Percentiles rank a stretch among this genome's conserved stretches.
These are phyloP conservation scores for Lichtheimia ornata DNA, from an alignment of 371 early-diverging fungal species.

Conservation along the genomic window DNA sequence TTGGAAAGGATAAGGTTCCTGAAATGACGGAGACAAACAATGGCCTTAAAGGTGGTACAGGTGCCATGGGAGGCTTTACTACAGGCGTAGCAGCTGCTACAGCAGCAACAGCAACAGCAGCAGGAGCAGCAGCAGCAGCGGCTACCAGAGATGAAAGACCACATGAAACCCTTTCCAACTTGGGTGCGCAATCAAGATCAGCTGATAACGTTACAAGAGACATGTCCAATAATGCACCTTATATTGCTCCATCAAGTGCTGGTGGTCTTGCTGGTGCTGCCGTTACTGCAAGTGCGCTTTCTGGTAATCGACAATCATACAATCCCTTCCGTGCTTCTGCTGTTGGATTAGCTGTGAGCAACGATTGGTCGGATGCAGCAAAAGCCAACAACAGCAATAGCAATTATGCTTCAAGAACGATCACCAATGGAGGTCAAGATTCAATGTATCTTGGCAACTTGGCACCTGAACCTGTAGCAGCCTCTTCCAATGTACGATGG, in stretches of 20 bases:
- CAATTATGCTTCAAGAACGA: conserved; percentile 13
- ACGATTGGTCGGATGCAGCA: conserved; percentile 5
- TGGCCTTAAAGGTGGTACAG: not conserved
- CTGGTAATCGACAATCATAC: conserved; percentile 18
- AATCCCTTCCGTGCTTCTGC: conserved; percentile 38
- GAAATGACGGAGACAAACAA: conserved; percentile 1
- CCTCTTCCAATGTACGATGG: conserved; percentile 27
- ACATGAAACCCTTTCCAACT: not conserved
- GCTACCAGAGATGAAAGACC: not conserved
- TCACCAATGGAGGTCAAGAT: not conserved
- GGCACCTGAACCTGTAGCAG: not conserved
- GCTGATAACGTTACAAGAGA: not conserved
- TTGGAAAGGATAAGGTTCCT: not conserved
- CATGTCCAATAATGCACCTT: conserved; percentile 9
- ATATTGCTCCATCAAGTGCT: not conserved
- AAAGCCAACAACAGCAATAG: conserved; percentile 1
- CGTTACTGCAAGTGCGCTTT: not conserved
- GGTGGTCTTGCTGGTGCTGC: conserved; percentile 33
- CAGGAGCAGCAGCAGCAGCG: not conserved
- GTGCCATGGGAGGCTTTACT: not conserved
- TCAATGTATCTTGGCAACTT: not conserved
- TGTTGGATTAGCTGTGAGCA: conserved; percentile 26
- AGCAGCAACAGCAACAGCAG: not conserved
- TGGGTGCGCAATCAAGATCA: not conserved
- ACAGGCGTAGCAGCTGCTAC: not conserved